Percentiles rank a stretch among this genome's conserved stretches.
Conservation (phyloP, 2,329 filamentous ascomycete species). For the Rutstroemia sp. region DNA sequence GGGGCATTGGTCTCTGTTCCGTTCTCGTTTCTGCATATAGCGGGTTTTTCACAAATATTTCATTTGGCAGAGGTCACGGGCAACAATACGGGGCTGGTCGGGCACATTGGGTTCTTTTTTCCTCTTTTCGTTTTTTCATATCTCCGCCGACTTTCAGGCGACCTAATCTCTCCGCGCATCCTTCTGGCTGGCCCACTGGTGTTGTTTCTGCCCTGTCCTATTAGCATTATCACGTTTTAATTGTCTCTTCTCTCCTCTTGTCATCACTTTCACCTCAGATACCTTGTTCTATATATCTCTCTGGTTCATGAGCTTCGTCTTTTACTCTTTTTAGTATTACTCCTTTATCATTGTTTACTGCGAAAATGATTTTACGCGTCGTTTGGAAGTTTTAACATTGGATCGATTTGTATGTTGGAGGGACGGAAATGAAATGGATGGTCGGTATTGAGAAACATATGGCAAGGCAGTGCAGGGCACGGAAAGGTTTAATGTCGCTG, state of each 20-base stretch:
- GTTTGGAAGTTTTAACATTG: slow-evolving; percentile 10
- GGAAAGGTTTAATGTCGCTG: slow-evolving; percentile 9
- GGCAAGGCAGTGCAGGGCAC: slow-evolving; percentile 5
- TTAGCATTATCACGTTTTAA: slow-evolving; percentile 22
- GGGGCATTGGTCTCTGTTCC: slow-evolving; percentile 1
- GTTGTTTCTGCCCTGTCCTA: slow-evolving; percentile 30
- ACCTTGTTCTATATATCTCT: slow-evolving; percentile 52
- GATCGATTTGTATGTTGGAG: slow-evolving; percentile 12
- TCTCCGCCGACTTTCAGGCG: slow-evolving; percentile 16
- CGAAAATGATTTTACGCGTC: slow-evolving; percentile 11
- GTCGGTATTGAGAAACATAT: slow-evolving; percentile 2
- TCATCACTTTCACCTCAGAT: slow-evolving; percentile 36
- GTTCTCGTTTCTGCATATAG: slow-evolving; percentile 30
- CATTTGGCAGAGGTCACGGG: slow-evolving; percentile 33
- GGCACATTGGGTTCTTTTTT: slow-evolving; percentile 28
- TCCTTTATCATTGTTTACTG: slow-evolving; percentile 11
- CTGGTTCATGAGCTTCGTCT: slow-evolving; percentile 15
- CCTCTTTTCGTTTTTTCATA: slow-evolving; percentile 16
- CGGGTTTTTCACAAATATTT: slow-evolving; percentile 22
- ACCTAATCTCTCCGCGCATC: slow-evolving; percentile 24
- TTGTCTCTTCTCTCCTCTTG: slow-evolving; percentile 24
- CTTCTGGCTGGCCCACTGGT: slow-evolving; percentile 30
- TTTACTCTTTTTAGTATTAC: neutral
- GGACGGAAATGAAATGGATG: slow-evolving; percentile 6
- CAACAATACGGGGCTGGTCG: slow-evolving; percentile 36